Base-by-base conservation (phyloP, 1,284 basidiomycete species). In the Papiliotrema flavescens region DNA sequence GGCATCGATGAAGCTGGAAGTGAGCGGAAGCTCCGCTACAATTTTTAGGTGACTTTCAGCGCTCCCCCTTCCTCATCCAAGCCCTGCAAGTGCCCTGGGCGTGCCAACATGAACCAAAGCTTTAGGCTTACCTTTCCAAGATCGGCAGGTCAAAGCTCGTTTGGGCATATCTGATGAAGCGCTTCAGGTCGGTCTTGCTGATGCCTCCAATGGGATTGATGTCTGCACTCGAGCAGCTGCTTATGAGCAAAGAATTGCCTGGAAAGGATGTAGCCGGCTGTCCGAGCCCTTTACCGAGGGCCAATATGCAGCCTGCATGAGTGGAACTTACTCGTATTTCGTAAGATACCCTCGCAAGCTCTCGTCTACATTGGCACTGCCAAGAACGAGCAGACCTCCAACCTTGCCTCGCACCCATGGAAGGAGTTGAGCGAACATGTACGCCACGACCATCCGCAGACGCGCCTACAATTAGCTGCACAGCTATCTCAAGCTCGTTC, bases 191-290 rank as follows among this genome's bases (percentile, higher is more conserved):
- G 0, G 91, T 94, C 78, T 99, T 98, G 75, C 90, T 94, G 73
- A 98, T 97, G 1, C 89, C 90, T 8, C 96, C 96, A 64, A 99
- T 98, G 3, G 95, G 96, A 74, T 99, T 99, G 70, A 99, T 84
- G 73, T 99, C 95, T 51, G 96, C 82, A 40, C 77, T 77, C 23
- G 79, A 80, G 68, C 81, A 82, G 54, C 90, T 92, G 66, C 5
- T 45, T 19, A 15, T 11, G 17, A 26, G 15, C 15, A 19, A 34
- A 53, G 44, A 49, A 8, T 20, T n/a, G 15, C 20, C 6, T 23
- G 19, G 15, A 48, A 37, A 36, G n/a, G n/a, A n/a, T n/a, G n/a
- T n/a, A n/a, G n/a, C n/a, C n/a, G n/a, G n/a, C n/a, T n/a, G n/a
- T n/a, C n/a, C n/a, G n/a, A n/a, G n/a, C n/a, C n/a, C n/a, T n/a